These are phyloP conservation scores for Pythium vanterpoolii DNA, from an alignment of 352 stramenopile species.

Conservation along the genomic window DNA sequence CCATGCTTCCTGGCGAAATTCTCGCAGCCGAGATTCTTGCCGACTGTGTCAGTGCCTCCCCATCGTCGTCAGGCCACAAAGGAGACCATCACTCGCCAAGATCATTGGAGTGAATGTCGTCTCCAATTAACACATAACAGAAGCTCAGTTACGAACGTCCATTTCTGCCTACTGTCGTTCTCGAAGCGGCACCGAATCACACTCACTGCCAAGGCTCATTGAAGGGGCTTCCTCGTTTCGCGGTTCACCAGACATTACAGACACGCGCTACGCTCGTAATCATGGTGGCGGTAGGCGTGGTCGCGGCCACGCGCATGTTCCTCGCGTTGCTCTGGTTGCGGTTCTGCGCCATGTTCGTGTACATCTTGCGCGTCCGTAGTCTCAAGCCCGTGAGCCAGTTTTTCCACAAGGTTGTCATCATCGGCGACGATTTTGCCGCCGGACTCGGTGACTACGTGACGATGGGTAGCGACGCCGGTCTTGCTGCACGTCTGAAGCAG, in stretches of 20 bases:
- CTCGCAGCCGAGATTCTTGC: neutral
- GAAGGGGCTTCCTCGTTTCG: neutral
- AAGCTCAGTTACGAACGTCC: conserved; percentile 3
- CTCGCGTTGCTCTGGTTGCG: conserved; percentile 68
- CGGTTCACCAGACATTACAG: neutral
- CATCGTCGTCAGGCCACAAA: neutral
- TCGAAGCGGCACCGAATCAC: conserved; percentile 24
- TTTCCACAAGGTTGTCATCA: conserved; percentile 80
- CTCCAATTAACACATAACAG: neutral
- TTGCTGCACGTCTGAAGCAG: conserved; percentile 54
- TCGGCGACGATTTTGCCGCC: conserved; percentile 82
- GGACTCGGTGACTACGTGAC: conserved; percentile 77
- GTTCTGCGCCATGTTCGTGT: conserved; percentile 51
- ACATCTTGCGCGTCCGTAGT: conserved; percentile 37
- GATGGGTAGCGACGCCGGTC: conserved; percentile 38
- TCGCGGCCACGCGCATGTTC: conserved; percentile 44
- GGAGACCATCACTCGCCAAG: conserved; percentile 20
- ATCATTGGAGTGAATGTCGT: neutral
- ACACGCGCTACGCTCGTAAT: neutral
- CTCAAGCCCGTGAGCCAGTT: conserved; percentile 59
- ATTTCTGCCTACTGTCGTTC: conserved; percentile 12
- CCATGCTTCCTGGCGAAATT: conserved; percentile 36
- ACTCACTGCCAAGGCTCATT: neutral
- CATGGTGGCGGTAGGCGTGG: conserved; percentile 19
- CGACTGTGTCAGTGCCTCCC: neutral